phyloP scores from a whole-genome alignment of 2,329 filamentous ascomycete species.

The Trichoderma sp. region DNA sequence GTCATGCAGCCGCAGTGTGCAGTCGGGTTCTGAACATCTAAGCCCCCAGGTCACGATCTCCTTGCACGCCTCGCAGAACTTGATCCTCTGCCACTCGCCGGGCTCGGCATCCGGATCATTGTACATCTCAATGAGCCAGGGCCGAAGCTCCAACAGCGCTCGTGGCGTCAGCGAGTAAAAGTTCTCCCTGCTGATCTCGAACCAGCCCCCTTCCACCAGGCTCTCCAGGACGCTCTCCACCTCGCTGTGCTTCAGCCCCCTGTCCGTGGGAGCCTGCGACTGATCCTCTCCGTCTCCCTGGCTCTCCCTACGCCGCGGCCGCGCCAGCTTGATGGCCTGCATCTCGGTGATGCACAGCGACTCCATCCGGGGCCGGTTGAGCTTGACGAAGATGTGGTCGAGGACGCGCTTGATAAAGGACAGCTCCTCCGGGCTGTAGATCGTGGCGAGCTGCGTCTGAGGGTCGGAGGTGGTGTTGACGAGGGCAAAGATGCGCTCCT shows the following conservation, averaged over 20 bases:
- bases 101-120: constrained; percentile 70
- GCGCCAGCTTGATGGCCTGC: constrained; percentile 72
- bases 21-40: constrained; percentile 70
- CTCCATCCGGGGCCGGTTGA: constrained; percentile 80
- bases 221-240: constrained; percentile 71
- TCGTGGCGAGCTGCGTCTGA: constrained; percentile 84
- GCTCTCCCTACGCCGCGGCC: constrained; percentile 49
- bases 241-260: constrained; percentile 72
- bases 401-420: constrained; percentile 85
- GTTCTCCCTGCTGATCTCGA: constrained; percentile 70
- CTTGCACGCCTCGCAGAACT: constrained; percentile 83
- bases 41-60: constrained; percentile 86
- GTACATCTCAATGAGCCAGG: constrained; percentile 86
- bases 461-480: constrained; percentile 87
- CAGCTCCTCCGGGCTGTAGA: constrained; percentile 79
- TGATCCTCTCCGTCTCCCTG: constrained; percentile 39
- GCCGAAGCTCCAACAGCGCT: constrained; percentile 79
- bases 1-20: constrained; percentile 72
- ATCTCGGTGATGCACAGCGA: constrained; percentile 79
- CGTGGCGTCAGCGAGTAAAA: constrained; percentile 79
- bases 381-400: constrained; percentile 87
- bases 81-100: constrained; percentile 72
- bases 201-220: constrained; percentile 80
- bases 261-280: constrained; percentile 45
- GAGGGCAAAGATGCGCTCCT: constrained; percentile 74